Conservation (phyloP, 1,284 basidiomycete species). For the Schizopora paradoxa region DNA sequence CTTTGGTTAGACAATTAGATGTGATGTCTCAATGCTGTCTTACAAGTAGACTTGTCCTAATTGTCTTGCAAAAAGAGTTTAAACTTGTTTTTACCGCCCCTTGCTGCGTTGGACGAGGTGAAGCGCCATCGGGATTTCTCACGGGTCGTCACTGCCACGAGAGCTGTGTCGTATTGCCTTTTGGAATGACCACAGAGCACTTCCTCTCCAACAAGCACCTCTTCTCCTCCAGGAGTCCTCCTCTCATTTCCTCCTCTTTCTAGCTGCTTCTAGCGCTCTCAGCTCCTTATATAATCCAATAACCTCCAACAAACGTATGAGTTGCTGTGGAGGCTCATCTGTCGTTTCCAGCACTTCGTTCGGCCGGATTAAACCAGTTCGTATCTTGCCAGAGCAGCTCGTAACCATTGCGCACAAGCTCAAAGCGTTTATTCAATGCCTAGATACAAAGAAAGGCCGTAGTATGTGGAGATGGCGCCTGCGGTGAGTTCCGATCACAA, state of each 20-base stretch:
- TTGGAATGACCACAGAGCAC: too few relatives aligned
- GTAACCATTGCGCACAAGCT: background rate
- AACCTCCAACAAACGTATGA: conserved; percentile 20
- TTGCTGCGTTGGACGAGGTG: background rate
- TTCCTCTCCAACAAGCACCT: too few relatives aligned
- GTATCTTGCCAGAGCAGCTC: background rate
- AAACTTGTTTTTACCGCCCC: background rate
- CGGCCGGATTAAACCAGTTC: conserved; percentile 26
- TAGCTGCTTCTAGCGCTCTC: background rate
- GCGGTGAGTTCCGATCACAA: conserved; percentile 45
- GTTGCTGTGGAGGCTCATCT: conserved; percentile 25
- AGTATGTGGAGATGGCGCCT: conserved; percentile 90
- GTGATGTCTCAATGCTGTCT: too few relatives aligned
- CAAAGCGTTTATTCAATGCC: conserved; percentile 2
- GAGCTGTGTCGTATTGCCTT: too few relatives aligned
- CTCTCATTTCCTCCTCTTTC: background rate
- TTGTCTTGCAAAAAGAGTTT: background rate
- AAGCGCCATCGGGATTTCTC: too few relatives aligned
- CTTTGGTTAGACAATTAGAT: too few relatives aligned
- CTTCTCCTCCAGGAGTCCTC: background rate
- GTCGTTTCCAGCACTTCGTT: conserved; percentile 27
- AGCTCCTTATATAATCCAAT: conserved; percentile 1
- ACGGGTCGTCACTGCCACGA: too few relatives aligned
- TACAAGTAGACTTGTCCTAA: background rate
- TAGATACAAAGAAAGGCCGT: conserved; percentile 69